phyloP scores from a whole-genome alignment of 2,329 filamentous ascomycete species.

The Fusarium gaditjirri region DNA sequence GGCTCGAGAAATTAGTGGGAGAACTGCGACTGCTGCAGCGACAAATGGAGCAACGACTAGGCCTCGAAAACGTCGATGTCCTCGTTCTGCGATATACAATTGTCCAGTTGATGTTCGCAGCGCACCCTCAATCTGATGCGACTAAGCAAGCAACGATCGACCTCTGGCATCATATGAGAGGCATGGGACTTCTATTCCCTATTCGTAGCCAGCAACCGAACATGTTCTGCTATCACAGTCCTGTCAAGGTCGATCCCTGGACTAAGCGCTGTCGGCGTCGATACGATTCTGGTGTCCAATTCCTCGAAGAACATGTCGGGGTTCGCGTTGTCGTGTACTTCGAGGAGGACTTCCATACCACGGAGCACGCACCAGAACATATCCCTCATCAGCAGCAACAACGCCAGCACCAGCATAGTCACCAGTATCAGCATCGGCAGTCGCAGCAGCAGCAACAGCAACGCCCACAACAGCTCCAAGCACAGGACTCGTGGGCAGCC shows the following conservation, averaged over 20 bases:
- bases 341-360: slow-evolving; percentile 57
- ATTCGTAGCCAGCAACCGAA: slow-evolving; percentile 53
- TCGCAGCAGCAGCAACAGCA: slow-evolving; percentile 25
- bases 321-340: slow-evolving; percentile 55
- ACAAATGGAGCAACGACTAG: slow-evolving; percentile 51
- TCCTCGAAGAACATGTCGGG: slow-evolving; percentile 53
- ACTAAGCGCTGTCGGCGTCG: slow-evolving; percentile 56
- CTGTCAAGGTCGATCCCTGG: slow-evolving; percentile 57
- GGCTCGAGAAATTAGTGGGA: slow-evolving; percentile 50
- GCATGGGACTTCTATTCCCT: slow-evolving; percentile 49
- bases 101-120: slow-evolving; percentile 53
- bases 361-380: slow-evolving; percentile 51
- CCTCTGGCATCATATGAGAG: slow-evolving; percentile 52
- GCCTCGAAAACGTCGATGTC: slow-evolving; percentile 49
- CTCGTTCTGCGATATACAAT: slow-evolving; percentile 55
- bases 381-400: slow-evolving; percentile 29
- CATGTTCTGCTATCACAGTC: slow-evolving; percentile 56
- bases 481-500: slow-evolving; percentile 52
- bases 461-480: slow-evolving; percentile 31
- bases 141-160: slow-evolving; percentile 52
- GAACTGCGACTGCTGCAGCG: slow-evolving; percentile 52
- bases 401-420: slow-evolving; percentile 26
- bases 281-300: slow-evolving; percentile 52
- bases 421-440: slow-evolving; percentile 23
- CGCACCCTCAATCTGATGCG: slow-evolving; percentile 48